Evolutionary conservation across 495 filamentous ascomycete species (phyloP).

Genomic region (Podospora conica): DNA sequence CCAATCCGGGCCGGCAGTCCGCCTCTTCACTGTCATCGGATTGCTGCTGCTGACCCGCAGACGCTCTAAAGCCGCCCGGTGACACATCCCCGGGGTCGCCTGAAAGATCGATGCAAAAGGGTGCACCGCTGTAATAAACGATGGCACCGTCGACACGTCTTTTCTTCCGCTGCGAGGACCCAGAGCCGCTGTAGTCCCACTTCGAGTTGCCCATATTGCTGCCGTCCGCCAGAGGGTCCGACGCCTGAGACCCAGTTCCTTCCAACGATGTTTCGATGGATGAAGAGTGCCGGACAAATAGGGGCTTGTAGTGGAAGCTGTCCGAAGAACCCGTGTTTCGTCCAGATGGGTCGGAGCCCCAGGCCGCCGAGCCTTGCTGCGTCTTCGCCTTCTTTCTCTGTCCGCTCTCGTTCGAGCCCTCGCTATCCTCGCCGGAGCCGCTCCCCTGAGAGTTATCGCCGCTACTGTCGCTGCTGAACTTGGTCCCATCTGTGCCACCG

Average conservation of each 20-base stretch:
- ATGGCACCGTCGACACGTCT: conserved; percentile 61
- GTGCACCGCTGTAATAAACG: conserved; percentile 69
- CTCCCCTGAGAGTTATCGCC: conserved; percentile 38
- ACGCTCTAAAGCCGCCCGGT: conserved; percentile 35
- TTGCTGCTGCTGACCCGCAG: conserved; percentile 24
- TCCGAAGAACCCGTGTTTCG: conserved; percentile 34
- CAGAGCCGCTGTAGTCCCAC: conserved; percentile 40
- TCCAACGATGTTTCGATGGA: conserved; percentile 40
- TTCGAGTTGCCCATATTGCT: conserved; percentile 34
- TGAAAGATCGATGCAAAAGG: conserved; percentile 71
- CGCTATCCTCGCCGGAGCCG: conserved; percentile 36
- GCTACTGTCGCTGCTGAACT: conserved; percentile 50
- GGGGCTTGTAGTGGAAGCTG: conserved; percentile 57
- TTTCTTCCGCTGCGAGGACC: conserved; percentile 36
- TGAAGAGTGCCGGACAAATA: conserved; percentile 48
- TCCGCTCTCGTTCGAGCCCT: conserved; percentile 30
- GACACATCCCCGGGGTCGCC: conserved; percentile 48
- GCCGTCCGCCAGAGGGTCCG: conserved; percentile 25
- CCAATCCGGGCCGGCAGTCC: neutral
- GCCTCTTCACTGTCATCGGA: conserved; percentile 8
- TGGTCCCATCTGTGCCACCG: conserved; percentile 55
- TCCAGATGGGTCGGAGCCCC: neutral
- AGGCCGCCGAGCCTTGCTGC: neutral
- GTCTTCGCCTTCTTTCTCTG: conserved; percentile 39
- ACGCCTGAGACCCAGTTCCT: conserved; percentile 28